Base-by-base conservation (phyloP, 2,329 filamentous ascomycete genomes). In the Tolypocladium guangdongense region DNA sequence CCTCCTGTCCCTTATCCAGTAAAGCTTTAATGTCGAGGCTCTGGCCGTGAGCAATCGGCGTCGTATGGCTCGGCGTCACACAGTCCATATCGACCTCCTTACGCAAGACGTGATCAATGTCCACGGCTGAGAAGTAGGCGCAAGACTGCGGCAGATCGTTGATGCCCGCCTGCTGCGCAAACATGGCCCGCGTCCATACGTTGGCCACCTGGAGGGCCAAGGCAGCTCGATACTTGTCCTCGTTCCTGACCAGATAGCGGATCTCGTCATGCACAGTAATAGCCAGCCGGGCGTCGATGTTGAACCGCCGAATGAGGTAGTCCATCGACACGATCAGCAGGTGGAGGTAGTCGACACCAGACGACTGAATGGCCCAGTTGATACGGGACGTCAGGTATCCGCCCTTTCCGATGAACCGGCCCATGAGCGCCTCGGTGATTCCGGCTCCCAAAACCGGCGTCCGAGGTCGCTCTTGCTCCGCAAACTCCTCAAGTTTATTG, bases 71-170 rank as follows among this genome's bases (percentile, higher is more conserved):
- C 1, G 93, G 93, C 0, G 93, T 99, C 45, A 97, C 72, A 66
- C 93, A 99, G 64, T 96, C 88, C 89, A 99, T 95, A 67, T 99
- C 87, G 4, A 99, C 95, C 69, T 99, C 93, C 67, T 99, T 99
- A 51, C 93, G 82, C n/a, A 99, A 77, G 3, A 99, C 91, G 62
- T 90, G 85, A 64, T 99, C 93, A 59, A 99, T 88, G 64, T 99
- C 93, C 7, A 99, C 83, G 4, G 93, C 92, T 1, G 88, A 95
- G 71, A 99, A 99, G 70, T 90, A 99, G 10, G 93, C 93, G 63
- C 91, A 96, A 0, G 87, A 84, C 64, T 97, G 93, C 0, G 95
- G 93, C 11, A 99, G 78, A 64, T 99, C 93, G 58, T 95, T 78
- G 62, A 99, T 99, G 55, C 93, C 93, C 64, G 96, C 88, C 70